A percentile compares a stretch with the other conserved stretches of the same genome.
Evolutionary conservation across 805 yeast genomes (phyloP).

Genomic region (Brettanomyces custersianus): DNA sequence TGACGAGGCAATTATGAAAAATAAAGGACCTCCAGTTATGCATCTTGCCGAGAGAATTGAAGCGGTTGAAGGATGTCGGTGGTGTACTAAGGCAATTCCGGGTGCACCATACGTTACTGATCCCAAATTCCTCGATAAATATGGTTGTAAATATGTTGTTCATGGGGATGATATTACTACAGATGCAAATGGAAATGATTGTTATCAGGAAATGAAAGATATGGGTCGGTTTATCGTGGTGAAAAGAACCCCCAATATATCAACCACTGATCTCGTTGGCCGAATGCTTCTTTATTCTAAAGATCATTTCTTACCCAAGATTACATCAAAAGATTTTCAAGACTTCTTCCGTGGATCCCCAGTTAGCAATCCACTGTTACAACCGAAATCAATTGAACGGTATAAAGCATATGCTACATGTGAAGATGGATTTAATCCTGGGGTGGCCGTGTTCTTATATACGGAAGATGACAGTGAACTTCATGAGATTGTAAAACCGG

Average conservation of each 20-base stretch:
- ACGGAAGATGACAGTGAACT: slow-evolving; percentile 22
- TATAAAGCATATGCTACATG: slow-evolving; percentile 54
- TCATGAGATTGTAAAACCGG: slow-evolving; percentile 23
- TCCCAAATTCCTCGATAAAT: slow-evolving; percentile 65
- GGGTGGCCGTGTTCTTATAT: slow-evolving; percentile 48
- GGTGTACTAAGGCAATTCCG: slow-evolving; percentile 67
- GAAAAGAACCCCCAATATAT: slow-evolving; percentile 86
- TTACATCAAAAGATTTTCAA: slow-evolving; percentile 20
- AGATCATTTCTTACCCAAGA: slow-evolving; percentile 42
- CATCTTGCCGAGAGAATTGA: slow-evolving; percentile 61
- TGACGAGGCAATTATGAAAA: slow-evolving; percentile 72
- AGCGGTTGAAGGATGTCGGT: slow-evolving; percentile 87
- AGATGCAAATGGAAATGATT: slow-evolving; percentile 91
- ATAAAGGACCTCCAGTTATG: slow-evolving; percentile 97
- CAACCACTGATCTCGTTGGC: slow-evolving; percentile 91
- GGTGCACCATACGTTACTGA: slow-evolving; percentile 92
- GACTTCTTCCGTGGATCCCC: slow-evolving; percentile 3
- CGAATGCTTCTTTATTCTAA: slow-evolving; percentile 64
- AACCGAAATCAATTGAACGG: slow-evolving; percentile 30
- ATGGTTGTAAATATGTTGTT: slow-evolving; percentile 82
- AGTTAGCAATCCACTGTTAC: slow-evolving; percentile 14
- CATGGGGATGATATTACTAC: slow-evolving; percentile 98
- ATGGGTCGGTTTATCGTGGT: slow-evolving; percentile 85
- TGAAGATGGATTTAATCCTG: slow-evolving; percentile 46
- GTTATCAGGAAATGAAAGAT: slow-evolving; percentile 77